phyloP scores from a whole-genome alignment of 768 basidiomycete species.

The Cystofilobasidium ferigula region DNA sequence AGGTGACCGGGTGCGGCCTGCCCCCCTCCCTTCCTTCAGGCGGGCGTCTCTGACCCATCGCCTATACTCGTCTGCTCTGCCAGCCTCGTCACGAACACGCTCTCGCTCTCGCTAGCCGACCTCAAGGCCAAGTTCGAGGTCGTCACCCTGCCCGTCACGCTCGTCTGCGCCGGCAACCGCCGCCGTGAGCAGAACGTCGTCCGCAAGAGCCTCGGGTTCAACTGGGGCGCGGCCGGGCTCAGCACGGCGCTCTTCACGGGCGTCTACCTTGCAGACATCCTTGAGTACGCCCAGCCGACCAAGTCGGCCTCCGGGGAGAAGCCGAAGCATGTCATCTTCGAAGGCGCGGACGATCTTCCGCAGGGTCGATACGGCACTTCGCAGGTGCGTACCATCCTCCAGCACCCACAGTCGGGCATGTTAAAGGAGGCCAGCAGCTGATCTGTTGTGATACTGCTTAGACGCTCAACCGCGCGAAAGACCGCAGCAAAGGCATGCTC shows the following conservation, averaged over 20 bases:
- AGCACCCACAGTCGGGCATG: no score
- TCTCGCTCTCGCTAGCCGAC: constrained; percentile 42
- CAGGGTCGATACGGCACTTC: constrained; percentile 54
- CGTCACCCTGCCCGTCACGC: constrained; percentile 52
- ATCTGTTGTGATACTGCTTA: no score
- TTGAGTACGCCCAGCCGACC: constrained; percentile 41
- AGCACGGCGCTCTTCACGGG: constrained; percentile 50
- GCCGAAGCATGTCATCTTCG: constrained; percentile 49
- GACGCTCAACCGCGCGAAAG: constrained; percentile 39
- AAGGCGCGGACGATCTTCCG: constrained; percentile 50
- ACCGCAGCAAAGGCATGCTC: constrained; percentile 45
- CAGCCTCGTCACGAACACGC: constrained; percentile 27
- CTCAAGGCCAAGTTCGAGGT: constrained; percentile 45
- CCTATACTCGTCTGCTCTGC: constrained; percentile 19
- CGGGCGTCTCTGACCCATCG: neutral
- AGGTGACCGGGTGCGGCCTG: constrained; percentile 43
- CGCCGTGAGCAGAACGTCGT: constrained; percentile 58
- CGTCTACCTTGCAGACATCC: constrained; percentile 49
- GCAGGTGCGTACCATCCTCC: constrained; percentile 39
- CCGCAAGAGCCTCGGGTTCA: constrained; percentile 46
- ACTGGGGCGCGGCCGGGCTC: constrained; percentile 33
- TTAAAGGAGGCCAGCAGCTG: no score
- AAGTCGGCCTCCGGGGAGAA: constrained; percentile 30
- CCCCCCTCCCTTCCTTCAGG: neutral
- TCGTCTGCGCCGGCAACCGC: constrained; percentile 56